Conservation (phyloP, 1,284 basidiomycete species). For the Sporisorium graminicola region DNA sequence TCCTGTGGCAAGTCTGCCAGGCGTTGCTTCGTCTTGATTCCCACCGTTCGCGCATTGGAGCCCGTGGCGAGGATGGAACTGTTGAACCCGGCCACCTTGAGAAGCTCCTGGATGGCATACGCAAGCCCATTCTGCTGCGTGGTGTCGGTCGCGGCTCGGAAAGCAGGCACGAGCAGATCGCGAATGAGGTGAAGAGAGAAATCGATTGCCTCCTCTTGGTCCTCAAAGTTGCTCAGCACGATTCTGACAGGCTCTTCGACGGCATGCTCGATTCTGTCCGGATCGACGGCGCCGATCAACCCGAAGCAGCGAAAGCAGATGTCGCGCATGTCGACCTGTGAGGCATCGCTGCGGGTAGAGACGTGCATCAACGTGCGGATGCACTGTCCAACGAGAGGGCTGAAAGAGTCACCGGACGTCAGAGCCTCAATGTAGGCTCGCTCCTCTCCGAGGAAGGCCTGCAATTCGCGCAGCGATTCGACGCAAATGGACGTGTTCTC, state of each 20-base stretch:
- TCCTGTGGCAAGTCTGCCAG: slow-evolving; percentile 86
- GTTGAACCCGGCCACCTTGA: slow-evolving; percentile 89
- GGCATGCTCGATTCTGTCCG: slow-evolving; percentile 86
- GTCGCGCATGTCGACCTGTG: slow-evolving; percentile 72
- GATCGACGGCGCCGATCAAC: slow-evolving; percentile 93
- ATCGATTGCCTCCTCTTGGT: slow-evolving; percentile 81
- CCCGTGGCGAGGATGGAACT: slow-evolving; percentile 75
- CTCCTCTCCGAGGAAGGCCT: slow-evolving; percentile 67
- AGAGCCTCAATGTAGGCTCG: slow-evolving; percentile 50
- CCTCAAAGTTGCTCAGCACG: slow-evolving; percentile 84
- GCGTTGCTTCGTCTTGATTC: slow-evolving; percentile 75
- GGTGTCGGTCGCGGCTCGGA: slow-evolving; percentile 92
- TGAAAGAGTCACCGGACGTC: slow-evolving; percentile 77
- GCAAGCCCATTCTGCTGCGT: slow-evolving; percentile 90
- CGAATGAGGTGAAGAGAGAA: slow-evolving; percentile 90
- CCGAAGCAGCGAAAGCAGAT: slow-evolving; percentile 89
- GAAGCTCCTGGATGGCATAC: slow-evolving; percentile 91
- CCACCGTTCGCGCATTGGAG: slow-evolving; percentile 69
- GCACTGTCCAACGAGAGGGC: slow-evolving; percentile 80
- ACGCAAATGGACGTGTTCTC: slow-evolving; percentile 85
- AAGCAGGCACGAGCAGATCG: slow-evolving; percentile 89
- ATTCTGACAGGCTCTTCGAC: slow-evolving; percentile 78
- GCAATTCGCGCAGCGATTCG: slow-evolving; percentile 84
- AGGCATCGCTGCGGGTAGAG: slow-evolving; percentile 79
- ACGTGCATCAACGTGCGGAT: slow-evolving; percentile 80